A percentile compares a stretch with the other conserved stretches of the same genome.
phyloP scores from a whole-genome alignment of 1,284 basidiomycete genomes.

The Athelia psychrophila region DNA sequence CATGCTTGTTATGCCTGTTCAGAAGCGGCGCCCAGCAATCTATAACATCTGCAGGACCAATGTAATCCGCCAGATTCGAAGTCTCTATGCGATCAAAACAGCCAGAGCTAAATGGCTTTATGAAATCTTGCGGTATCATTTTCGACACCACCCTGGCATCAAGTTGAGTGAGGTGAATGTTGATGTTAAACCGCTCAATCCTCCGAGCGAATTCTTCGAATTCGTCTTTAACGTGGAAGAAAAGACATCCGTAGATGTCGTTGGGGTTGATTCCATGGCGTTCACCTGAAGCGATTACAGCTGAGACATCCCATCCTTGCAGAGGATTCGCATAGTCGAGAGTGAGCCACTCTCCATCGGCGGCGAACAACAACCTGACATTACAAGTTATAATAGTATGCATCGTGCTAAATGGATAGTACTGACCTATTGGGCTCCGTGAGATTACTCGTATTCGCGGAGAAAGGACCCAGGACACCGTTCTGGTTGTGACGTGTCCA shows the following conservation, averaged over 20 bases:
- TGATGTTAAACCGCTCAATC: constrained; percentile 31
- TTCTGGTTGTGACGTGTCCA: constrained; percentile 34
- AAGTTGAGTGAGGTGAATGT: constrained; percentile 37
- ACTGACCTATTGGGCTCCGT: constrained; percentile 37
- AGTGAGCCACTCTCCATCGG: constrained; percentile 36
- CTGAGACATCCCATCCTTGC: constrained; percentile 34
- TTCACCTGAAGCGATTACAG: constrained; percentile 27
- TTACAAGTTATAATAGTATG: neutral
- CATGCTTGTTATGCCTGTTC: neutral
- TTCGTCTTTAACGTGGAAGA: constrained; percentile 41
- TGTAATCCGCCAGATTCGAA: neutral
- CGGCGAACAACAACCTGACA: constrained; percentile 33
- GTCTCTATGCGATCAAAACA: neutral
- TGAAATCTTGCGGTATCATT: neutral
- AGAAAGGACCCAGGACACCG: constrained; percentile 37
- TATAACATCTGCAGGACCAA: neutral
- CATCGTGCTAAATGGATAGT: neutral
- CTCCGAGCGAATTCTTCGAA: constrained; percentile 36
- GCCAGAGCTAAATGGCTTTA: neutral
- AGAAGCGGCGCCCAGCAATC: neutral
- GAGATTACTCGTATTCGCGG: constrained; percentile 29
- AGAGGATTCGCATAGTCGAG: constrained; percentile 30
- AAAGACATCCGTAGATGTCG: constrained; percentile 41
- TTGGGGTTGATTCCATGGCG: constrained; percentile 28
- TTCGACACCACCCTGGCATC: constrained; percentile 3